Base-by-base conservation (phyloP, 768 basidiomycete genomes). In the Cystofilobasidium bisporidii region DNA sequence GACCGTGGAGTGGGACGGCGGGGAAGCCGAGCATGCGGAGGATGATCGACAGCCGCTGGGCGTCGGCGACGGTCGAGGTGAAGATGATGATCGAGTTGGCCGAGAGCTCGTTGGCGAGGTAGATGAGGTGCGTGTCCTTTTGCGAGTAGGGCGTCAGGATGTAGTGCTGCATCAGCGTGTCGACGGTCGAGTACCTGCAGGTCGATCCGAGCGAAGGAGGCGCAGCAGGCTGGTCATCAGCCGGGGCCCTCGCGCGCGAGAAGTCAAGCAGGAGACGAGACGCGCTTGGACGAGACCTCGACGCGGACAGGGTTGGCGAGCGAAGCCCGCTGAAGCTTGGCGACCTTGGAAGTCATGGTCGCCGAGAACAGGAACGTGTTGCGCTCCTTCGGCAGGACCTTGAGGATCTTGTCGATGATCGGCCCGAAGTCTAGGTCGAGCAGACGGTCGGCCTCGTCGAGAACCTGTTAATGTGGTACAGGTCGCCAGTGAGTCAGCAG, bases 281-380 rank as follows among this genome's bases (percentile, higher is more conserved):
- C 87, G 72, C 77, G 92, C 92, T 94, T 97, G 74, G 87, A 83
- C 10, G 89, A 87, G 2, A 97, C 91, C 76, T 98, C 93, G 1
- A 98, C 85, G 71, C 88, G 83, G 30, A 93, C 85, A n/a, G 96
- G 96, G 74, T 94, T 92, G 38, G 84, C 83, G 74, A 98, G 80
- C 80, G 90, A 92, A 38, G 96, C 93, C 63, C 94, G 80, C 76
- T 98, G 94, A 15, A 99, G 81, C 77, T 97, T 97, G 15, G 89
- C 91, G 4, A 99, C 91, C 79, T 97, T 98, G 18, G 91, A 91
- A 15, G 96, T 94, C 94, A 99, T 98, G 26, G 94, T 98, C 9
- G 94, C 96, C 17, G 94, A 97, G 80, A 92, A 99, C 1, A 99
- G 83, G 75, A 91, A 97, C 3, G 96, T 99, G 36, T 87, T 89